These are phyloP conservation scores for Albifimbria verrucaria DNA, from an alignment of 2,329 filamentous ascomycete species.

Conservation along the genomic window DNA sequence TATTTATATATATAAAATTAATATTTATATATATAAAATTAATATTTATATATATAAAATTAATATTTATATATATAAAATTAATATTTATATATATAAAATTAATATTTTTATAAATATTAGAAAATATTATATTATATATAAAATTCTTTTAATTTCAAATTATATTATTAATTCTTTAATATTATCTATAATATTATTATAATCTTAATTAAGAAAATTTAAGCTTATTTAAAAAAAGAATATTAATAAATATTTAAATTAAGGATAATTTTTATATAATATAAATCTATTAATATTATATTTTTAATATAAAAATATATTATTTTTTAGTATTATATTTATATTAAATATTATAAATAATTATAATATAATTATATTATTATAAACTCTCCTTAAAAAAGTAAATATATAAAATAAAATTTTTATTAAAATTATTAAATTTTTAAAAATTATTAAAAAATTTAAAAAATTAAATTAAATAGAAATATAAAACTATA, in stretches of 20 bases:
- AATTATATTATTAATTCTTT: neutral
- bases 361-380: neutral
- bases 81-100: neutral
- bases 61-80: neutral
- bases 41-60: neutral
- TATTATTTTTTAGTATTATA: neutral
- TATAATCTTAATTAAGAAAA: no score
- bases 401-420: slow-evolving; percentile 1
- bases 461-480: neutral
- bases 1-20: no score
- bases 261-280: no score
- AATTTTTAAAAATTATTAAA: no score
- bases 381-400: neutral
- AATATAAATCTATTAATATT: neutral
- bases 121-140: neutral
- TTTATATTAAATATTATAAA: slow-evolving; percentile 3
- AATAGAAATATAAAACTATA: neutral
- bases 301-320: neutral
- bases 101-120: neutral
- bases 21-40: no score
- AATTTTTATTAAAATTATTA: neutral
- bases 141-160: neutral
- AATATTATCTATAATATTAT: neutral
- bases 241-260: neutral
- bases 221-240: neutral